Percentiles rank a stretch among this genome's conserved stretches.
Conservation (phyloP, 2,329 filamentous ascomycete genomes). For the Bertia moriformis region DNA sequence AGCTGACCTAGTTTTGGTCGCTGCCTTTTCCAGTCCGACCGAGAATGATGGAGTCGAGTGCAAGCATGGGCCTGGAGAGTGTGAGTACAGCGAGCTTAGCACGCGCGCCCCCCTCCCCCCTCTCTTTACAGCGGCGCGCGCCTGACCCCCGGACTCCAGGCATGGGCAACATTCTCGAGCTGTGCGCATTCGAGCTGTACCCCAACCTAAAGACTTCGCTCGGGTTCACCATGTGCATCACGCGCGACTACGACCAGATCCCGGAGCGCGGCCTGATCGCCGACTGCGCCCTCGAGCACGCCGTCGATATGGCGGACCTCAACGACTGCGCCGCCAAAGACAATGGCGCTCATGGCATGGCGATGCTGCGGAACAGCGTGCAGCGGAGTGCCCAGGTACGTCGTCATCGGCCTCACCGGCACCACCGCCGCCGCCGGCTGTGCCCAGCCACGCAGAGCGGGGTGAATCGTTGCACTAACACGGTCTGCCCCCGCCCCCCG, state of each 20-base stretch:
- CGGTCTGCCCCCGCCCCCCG: constrained; percentile 4
- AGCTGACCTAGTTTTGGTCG: no score
- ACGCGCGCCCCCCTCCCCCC: background rate
- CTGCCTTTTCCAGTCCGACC: constrained; percentile 37
- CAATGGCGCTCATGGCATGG: constrained; percentile 56
- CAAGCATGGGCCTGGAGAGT: constrained; percentile 80
- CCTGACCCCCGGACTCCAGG: constrained; percentile 18
- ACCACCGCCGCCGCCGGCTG: constrained; percentile 2
- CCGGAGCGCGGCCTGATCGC: constrained; percentile 66
- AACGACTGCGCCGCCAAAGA: constrained; percentile 72
- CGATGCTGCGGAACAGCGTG: constrained; percentile 55
- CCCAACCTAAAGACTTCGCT: constrained; percentile 76
- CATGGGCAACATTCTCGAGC: constrained; percentile 84
- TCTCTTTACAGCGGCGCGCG: no score
- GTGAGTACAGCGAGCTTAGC: constrained; percentile 13
- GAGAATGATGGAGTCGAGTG: constrained; percentile 73
- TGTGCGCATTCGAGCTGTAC: constrained; percentile 74
- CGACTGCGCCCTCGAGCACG: constrained; percentile 81
- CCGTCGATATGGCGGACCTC: constrained; percentile 66
- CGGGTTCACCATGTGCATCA: constrained; percentile 85
- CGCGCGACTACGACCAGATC: constrained; percentile 60
- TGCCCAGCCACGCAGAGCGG: background rate
- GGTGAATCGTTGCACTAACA: background rate
- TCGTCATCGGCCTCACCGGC: constrained; percentile 4
- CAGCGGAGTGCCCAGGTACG: constrained; percentile 48